These are phyloP conservation scores for Magnolia sinica DNA, from an alignment of 164 flowering plant species.

Conservation along the genomic window DNA sequence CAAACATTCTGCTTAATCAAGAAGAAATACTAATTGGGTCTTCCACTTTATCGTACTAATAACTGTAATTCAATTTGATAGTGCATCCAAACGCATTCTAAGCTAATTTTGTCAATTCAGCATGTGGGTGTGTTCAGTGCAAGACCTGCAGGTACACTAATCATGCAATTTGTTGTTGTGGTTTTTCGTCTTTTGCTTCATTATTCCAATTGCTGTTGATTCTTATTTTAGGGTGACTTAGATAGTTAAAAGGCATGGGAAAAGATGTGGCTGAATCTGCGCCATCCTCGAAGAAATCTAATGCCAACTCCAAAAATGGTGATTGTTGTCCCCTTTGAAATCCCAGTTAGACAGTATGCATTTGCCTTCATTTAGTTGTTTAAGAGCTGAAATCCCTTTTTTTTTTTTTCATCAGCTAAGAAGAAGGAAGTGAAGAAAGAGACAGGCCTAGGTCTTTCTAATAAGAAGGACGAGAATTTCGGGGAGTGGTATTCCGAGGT, in stretches of 20 bases:
- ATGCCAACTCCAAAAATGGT: conserved; percentile 5
- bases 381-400: not conserved
- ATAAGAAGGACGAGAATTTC: conserved; percentile 81
- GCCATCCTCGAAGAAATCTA: conserved; percentile 3
- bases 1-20: no score
- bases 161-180: not conserved
- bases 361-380: not conserved
- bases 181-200: not conserved
- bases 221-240: not conserved
- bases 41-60: no score
- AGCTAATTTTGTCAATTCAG: no score
- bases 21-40: no score
- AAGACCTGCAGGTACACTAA: no score
- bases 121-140: no score
- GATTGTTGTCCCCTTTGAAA: not conserved
- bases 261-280: not conserved
- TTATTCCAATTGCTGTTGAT: not conserved
- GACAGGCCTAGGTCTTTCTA: conserved; percentile 83
- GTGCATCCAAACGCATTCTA: no score
- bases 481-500: conserved; percentile 99
- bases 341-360: no score
- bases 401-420: conserved; percentile 7
- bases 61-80: no score
- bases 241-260: not conserved
- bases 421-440: conserved; percentile 93